phyloP scores from a whole-genome alignment of 176 grass and related monocot species.

The Oryza meridionalis region DNA sequence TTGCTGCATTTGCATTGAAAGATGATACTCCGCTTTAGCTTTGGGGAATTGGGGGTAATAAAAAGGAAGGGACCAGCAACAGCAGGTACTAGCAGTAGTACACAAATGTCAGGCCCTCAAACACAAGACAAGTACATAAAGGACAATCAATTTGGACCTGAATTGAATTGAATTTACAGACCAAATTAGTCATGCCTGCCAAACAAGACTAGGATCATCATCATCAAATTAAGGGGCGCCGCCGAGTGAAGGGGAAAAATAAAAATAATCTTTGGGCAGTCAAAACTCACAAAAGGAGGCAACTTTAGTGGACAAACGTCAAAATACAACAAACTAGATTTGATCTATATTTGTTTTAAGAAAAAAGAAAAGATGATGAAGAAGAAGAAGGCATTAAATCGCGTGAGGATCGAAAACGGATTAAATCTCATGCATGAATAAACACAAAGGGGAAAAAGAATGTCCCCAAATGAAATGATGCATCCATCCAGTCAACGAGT shows the following conservation, averaged over 20 bases:
- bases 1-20: background rate
- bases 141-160: background rate
- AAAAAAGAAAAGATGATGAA: background rate
- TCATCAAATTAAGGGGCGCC: background rate
- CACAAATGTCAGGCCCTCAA: background rate
- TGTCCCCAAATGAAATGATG: background rate
- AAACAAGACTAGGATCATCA: background rate
- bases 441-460: background rate
- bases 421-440: background rate
- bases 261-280: slow-evolving; percentile 10
- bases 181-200: background rate
- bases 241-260: background rate
- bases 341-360: slow-evolving; percentile 8
- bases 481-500: background rate
- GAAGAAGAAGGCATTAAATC: background rate
- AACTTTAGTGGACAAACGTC: background rate
- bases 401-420: background rate
- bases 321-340: background rate
- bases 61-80: background rate
- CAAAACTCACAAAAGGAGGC: background rate
- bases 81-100: no score
- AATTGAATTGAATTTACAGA: background rate
- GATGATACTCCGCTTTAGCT: background rate
- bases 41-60: background rate
- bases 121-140: background rate